Evolutionary conservation across 768 basidiomycete genomes (phyloP).

Genomic region (Boletus rubroflammeus): DNA sequence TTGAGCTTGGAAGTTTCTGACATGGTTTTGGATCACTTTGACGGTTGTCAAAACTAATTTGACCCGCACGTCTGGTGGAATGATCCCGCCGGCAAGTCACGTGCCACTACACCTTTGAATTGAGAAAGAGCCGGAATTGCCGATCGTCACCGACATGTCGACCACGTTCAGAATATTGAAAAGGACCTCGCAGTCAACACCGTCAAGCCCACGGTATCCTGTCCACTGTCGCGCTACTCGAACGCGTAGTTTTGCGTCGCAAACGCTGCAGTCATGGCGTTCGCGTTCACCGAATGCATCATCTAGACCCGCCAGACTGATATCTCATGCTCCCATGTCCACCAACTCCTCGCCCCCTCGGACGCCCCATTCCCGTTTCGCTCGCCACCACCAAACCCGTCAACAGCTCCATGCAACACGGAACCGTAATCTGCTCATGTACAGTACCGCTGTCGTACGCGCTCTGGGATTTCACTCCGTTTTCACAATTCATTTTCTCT

Average conservation of each 20-base stretch:
- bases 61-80: not conserved
- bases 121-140: not conserved
- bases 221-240: not conserved
- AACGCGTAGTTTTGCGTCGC: not conserved
- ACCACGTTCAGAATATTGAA: not conserved
- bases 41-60: not conserved
- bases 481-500: conserved; percentile 1
- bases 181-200: not conserved
- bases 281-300: conserved; percentile 1
- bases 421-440: conserved; percentile 80
- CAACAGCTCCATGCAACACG: conserved; percentile 47
- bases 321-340: conserved; percentile 13
- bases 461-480: not conserved
- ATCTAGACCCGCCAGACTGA: not conserved
- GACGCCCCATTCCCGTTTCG: not conserved
- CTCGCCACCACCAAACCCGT: conserved; percentile 31
- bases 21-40: conserved; percentile 11
- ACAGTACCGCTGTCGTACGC: conserved; percentile 77
- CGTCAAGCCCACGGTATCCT: not conserved
- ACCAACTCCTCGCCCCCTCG: conserved; percentile 4
- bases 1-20: conserved; percentile 21
- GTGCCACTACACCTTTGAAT: conserved; percentile 2
- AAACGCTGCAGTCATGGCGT: not conserved
- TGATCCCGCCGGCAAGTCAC: conserved; percentile 12
- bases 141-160: conserved; percentile 1